These are phyloP conservation scores for Colletotrichum sp. DNA, from an alignment of 2,329 filamentous ascomycete species.

Conservation along the genomic window DNA sequence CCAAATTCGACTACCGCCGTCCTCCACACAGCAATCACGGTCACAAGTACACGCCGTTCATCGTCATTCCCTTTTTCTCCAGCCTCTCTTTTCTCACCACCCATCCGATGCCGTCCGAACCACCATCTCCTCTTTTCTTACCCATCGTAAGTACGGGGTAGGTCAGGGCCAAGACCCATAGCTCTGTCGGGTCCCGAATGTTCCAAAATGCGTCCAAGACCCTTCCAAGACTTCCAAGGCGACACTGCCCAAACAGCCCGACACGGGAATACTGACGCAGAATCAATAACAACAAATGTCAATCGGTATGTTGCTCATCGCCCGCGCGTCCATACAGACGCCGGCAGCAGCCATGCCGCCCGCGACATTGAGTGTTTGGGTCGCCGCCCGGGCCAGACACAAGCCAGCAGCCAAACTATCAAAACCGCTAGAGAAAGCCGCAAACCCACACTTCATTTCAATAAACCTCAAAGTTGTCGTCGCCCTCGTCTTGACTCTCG, in stretches of 20 bases:
- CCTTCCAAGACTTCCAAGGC: not conserved
- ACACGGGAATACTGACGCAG: not conserved
- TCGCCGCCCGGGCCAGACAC: not conserved
- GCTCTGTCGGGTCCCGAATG: not conserved
- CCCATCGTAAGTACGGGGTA: not conserved
- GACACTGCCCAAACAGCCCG: not conserved
- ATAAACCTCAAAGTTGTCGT: not conserved
- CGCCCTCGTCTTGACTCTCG: not conserved
- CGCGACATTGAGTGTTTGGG: constrained; percentile 12
- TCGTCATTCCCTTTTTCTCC: constrained; percentile 7
- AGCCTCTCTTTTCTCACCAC: not conserved
- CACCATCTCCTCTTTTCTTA: not conserved
- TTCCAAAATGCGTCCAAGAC: constrained; percentile 6
- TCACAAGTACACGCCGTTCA: not conserved
- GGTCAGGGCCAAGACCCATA: not conserved
- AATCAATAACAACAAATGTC: not conserved
- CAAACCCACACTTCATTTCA: not conserved
- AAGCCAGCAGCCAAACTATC: not conserved
- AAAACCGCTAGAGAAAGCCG: not conserved
- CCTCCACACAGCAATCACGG: not conserved
- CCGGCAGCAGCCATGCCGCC: not conserved
- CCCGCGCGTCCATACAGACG: not conserved
- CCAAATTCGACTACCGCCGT: not conserved
- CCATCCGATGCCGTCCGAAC: not conserved
- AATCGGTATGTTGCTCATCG: not conserved